Conservation (phyloP, 176 grass and related monocot species). For the Ampelocalamus luodianensis region DNA sequence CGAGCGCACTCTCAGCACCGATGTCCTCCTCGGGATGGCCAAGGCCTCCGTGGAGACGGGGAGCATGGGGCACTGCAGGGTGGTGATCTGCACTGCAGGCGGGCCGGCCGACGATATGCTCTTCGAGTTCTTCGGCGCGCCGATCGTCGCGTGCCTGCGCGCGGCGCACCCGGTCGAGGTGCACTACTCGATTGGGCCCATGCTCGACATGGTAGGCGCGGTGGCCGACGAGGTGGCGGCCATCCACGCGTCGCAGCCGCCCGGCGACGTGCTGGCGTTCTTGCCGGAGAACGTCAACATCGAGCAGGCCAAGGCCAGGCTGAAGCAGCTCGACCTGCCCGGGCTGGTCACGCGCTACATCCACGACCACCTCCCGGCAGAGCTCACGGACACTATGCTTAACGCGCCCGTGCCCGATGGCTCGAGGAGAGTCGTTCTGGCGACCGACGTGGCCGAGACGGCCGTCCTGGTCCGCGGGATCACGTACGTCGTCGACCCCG, state of each 20-base stretch:
- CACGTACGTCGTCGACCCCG: constrained; percentile 36
- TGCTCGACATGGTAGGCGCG: constrained; percentile 23
- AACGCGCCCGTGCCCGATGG: not conserved
- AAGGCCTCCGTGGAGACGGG: not conserved
- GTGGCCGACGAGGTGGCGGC: constrained; percentile 13
- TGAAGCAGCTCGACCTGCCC: not conserved
- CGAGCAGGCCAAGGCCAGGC: not conserved
- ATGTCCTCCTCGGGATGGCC: constrained; percentile 20
- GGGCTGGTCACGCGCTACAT: not conserved
- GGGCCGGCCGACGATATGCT: constrained; percentile 16
- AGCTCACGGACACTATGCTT: not conserved
- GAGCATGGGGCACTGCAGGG: not conserved
- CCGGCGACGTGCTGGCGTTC: constrained; percentile 47
- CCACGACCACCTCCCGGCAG: constrained; percentile 26
- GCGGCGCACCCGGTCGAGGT: constrained; percentile 14
- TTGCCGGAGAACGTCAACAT: constrained; percentile 4
- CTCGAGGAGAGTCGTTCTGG: constrained; percentile 37
- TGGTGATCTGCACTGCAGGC: constrained; percentile 35
- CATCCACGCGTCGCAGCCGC: constrained; percentile 20
- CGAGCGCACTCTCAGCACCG: constrained; percentile 37
- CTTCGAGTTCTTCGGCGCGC: constrained; percentile 26
- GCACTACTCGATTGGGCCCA: constrained; percentile 7
- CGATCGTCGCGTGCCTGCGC: constrained; percentile 15
- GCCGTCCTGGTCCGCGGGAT: constrained; percentile 29
- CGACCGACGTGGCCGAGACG: constrained; percentile 45